A percentile compares a stretch with the other conserved stretches of the same genome.
Evolutionary conservation across 768 basidiomycete species (phyloP).

Genomic region (Suillus fuscotomentosus): DNA sequence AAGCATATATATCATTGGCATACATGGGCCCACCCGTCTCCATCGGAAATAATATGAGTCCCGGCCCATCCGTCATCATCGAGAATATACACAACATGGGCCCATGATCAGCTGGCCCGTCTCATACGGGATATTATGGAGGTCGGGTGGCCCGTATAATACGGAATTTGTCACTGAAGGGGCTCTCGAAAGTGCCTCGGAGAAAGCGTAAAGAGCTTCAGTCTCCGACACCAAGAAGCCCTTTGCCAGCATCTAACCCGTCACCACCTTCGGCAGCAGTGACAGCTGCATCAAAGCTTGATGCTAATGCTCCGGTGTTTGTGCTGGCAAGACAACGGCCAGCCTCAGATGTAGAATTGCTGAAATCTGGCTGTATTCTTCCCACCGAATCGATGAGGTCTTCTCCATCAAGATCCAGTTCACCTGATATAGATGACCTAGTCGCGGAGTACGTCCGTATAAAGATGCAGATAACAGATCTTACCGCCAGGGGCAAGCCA

Average conservation of each 20-base stretch:
- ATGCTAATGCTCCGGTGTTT: constrained; percentile 40
- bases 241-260: constrained; percentile 1
- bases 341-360: constrained; percentile 13
- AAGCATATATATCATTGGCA: too few species aligned
- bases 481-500: constrained; percentile 34
- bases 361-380: constrained; percentile 12
- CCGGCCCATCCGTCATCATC: too few species aligned
- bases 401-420: constrained; percentile 27
- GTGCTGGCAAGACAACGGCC: constrained; percentile 27
- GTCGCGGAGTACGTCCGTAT: constrained; percentile 61
- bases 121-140: too few species aligned
- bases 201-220: constrained; percentile 4
- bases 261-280: constrained; percentile 5
- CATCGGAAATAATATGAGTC: too few species aligned
- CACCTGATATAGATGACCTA: constrained; percentile 50
- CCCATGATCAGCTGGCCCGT: too few species aligned
- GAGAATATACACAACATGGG: too few species aligned
- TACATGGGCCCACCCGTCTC: too few species aligned
- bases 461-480: constrained; percentile 53
- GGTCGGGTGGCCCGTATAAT: too few species aligned
- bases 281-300: constrained; percentile 28
- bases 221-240: constrained; percentile 6
- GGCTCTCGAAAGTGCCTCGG: constrained; percentile 13
- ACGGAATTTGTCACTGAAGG: too few species aligned
- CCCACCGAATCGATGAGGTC: constrained; percentile 18